Evolutionary conservation across 768 basidiomycete species (phyloP), one percentile per base, ranked within the genome.

Genomic region (Trametes meyenii): DNA sequence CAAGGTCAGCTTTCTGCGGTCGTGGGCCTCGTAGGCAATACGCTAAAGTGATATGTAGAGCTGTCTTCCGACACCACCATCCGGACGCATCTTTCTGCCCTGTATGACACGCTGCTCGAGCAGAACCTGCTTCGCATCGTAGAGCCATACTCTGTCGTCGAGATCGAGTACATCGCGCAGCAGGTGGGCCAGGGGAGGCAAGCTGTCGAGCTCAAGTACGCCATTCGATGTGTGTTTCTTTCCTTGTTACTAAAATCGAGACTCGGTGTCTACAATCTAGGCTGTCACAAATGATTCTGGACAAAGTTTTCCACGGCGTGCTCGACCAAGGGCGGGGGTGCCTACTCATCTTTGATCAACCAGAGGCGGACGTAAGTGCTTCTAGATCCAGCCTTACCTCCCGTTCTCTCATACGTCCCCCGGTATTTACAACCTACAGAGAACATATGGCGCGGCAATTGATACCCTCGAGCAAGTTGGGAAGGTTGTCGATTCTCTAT

Each of bases 261-360:
- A 13, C 42, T 45, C 19, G 16, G n/a, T 0, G 46, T 23, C 21
- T 40, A 29, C 57, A 5, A 19, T 35, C 5, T 67, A 96, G 96
- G 72, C 77, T 98, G 26, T 94, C 92, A 33, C 96, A 99, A 72
- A 98, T 99, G 96, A 99, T 98, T 63, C 78, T 98, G 39, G 96
- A 98, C 76, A 96, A 96, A 67, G 86, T 96, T 1, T 84, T 98
- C 64, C 85, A 93, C 63, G 96, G 96, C 5, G 95, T 99, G 1
- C 81, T 99, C n/a, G 96, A 98, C 72, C 96, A 98, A 73, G 94
- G 94, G 26, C 84, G 92, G 2, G 95, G 95, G 0, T 95, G 94
- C 69, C 76, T 98, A 50, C 77, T 97, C 52, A 86, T 98, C n/a
- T 98, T 91, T 63, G 92, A 97, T 59, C 81, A 93, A 73, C 85